These are phyloP conservation scores for Ogataea allantospora DNA, from an alignment of 805 yeast genomes.

Conservation along the genomic window DNA sequence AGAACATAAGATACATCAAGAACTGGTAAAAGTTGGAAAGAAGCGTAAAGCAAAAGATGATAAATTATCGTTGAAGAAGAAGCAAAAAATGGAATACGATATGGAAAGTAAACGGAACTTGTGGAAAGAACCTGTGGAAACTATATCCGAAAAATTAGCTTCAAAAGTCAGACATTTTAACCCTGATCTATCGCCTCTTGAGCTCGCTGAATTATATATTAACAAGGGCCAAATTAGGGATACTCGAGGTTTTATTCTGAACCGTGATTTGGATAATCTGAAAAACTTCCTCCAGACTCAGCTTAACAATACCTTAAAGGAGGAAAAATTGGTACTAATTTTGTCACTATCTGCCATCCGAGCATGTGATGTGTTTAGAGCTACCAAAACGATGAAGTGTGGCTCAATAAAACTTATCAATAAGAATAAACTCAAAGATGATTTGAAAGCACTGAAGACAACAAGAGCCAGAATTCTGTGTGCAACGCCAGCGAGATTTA, in stretches of 20 bases:
- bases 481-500: slow-evolving; percentile 62
- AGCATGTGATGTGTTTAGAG: slow-evolving; percentile 81
- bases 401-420: slow-evolving; percentile 69
- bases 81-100: slow-evolving; percentile 64
- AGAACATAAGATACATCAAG: slow-evolving; percentile 12
- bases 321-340: slow-evolving; percentile 46
- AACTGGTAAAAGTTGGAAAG: slow-evolving; percentile 17
- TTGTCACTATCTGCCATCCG: slow-evolving; percentile 78
- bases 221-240: slow-evolving; percentile 57
- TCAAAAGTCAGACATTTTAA: slow-evolving; percentile 55
- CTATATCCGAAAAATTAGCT: slow-evolving; percentile 68
- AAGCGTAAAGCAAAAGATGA: slow-evolving; percentile 34
- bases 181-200: slow-evolving; percentile 71
- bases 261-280: slow-evolving; percentile 56
- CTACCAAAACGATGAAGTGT: slow-evolving; percentile 42
- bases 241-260: slow-evolving; percentile 55
- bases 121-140: slow-evolving; percentile 54
- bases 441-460: slow-evolving; percentile 44
- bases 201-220: slow-evolving; percentile 61
- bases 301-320: slow-evolving; percentile 47
- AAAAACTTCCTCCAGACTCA: slow-evolving; percentile 51
- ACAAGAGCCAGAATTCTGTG: slow-evolving; percentile 52
- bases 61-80: slow-evolving; percentile 62
- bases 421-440: slow-evolving; percentile 70
- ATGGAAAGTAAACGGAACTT: slow-evolving; percentile 53